A percentile compares a stretch with the other conserved stretches of the same genome.
Evolutionary conservation across 2,329 filamentous ascomycete genomes (phyloP).

Genomic region (Alternaria longipes): DNA sequence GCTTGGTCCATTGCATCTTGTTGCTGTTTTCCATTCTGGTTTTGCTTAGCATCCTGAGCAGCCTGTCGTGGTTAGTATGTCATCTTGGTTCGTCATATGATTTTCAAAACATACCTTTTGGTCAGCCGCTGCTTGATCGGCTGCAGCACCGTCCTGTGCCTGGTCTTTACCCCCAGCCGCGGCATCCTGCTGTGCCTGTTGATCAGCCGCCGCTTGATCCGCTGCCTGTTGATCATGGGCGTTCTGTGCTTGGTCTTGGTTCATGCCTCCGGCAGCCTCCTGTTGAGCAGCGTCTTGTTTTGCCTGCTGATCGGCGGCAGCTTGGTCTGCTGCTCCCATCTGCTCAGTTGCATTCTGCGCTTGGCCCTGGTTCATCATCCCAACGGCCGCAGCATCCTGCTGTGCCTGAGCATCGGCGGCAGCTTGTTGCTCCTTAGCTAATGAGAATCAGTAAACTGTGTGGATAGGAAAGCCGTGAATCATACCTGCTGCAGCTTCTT

Average conservation of each 20-base stretch:
- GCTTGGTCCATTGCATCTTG: conserved; percentile 4
- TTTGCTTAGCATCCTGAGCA: conserved; percentile 4
- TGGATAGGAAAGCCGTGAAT: background rate
- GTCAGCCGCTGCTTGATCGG: conserved; percentile 9
- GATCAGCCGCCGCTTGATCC: conserved; percentile 7
- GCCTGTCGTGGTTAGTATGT: background rate
- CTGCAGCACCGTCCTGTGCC: background rate
- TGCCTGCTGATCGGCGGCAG: conserved; percentile 13
- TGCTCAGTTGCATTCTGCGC: background rate
- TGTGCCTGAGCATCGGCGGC: conserved; percentile 7
- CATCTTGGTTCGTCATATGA: background rate
- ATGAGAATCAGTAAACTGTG: conserved; percentile 1
- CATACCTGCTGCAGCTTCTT: conserved; percentile 12
- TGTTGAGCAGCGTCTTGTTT: background rate
- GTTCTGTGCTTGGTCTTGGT: conserved; percentile 1
- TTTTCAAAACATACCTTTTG: background rate
- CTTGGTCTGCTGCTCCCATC: conserved; percentile 2
- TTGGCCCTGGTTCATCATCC: conserved; percentile 5
- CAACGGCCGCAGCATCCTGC: conserved; percentile 1
- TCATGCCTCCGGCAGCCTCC: background rate
- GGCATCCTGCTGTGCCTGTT: background rate
- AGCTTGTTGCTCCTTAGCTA: conserved; percentile 19
- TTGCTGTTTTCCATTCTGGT: background rate
- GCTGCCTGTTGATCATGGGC: conserved; percentile 1
- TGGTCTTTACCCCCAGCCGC: background rate